These are phyloP conservation scores for Triticum urartu DNA, from an alignment of 176 grass and related monocot species.

Conservation along the genomic window DNA sequence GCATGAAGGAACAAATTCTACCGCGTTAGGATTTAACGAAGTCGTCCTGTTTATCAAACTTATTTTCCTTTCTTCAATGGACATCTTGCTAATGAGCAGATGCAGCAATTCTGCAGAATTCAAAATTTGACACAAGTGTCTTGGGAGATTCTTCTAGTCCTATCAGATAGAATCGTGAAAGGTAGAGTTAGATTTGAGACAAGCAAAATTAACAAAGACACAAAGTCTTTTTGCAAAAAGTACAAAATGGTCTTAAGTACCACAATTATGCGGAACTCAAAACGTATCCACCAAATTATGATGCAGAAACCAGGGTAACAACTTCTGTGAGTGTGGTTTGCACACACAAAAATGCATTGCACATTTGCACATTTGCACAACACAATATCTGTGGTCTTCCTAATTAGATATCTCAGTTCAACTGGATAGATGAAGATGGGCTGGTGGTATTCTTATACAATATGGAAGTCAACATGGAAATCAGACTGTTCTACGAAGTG, in stretches of 20 bases:
- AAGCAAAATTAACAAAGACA: conserved; percentile 19
- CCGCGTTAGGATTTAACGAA: conserved; percentile 88
- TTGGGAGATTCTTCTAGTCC: conserved; percentile 36
- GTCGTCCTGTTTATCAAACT: conserved; percentile 66
- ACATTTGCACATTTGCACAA: background rate
- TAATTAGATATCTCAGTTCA: conserved; percentile 13
- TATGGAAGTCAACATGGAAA: background rate
- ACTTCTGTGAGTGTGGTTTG: background rate
- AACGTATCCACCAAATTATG: conserved; percentile 12
- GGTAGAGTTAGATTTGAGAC: conserved; percentile 24
- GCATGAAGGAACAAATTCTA: conserved; percentile 94
- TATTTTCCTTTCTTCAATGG: conserved; percentile 55
- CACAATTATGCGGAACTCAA: conserved; percentile 25
- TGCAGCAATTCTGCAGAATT: conserved; percentile 21
- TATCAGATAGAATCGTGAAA: conserved; percentile 32
- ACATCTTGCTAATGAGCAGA: conserved; percentile 32
- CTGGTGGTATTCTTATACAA: too few species aligned
- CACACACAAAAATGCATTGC: background rate
- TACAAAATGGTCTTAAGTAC: conserved; percentile 4
- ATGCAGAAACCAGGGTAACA: conserved; percentile 16
- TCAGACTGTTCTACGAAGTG: background rate
- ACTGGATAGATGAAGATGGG: background rate
- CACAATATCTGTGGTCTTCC: background rate
- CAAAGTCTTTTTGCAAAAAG: background rate
- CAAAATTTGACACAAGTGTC: background rate